phyloP scores from a whole-genome alignment of 129 eudicot species.

The Tagetes patula region DNA sequence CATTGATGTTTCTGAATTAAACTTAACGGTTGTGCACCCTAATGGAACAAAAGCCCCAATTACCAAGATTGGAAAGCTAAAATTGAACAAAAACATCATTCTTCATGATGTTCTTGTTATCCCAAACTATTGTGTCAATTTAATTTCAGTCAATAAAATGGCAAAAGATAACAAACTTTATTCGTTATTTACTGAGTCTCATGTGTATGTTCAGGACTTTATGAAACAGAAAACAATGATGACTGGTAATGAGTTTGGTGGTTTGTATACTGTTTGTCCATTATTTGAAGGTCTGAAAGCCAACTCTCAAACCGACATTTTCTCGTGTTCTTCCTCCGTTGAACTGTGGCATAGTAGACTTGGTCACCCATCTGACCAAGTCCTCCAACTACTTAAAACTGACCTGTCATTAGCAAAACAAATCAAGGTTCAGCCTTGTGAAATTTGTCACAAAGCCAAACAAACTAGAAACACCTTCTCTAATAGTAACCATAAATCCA shows the following conservation, averaged over 20 bases:
- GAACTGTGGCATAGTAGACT: background rate
- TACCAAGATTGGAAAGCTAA: background rate
- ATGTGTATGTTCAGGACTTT: background rate
- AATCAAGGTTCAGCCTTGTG: background rate
- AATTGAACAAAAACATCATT: background rate
- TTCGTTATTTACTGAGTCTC: too few relatives aligned
- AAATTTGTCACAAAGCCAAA: background rate
- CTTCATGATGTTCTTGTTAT: background rate
- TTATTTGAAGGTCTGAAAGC: background rate
- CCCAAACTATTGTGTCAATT: background rate
- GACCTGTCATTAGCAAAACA: background rate
- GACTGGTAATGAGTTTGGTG: too few relatives aligned
- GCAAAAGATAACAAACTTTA: too few relatives aligned
- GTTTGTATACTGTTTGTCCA: too few relatives aligned
- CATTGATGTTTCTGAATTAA: background rate
- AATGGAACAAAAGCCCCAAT: background rate
- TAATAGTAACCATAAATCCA: background rate
- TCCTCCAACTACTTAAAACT: background rate
- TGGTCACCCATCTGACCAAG: constrained; percentile 5
- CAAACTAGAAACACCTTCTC: background rate
- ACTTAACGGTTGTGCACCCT: background rate
- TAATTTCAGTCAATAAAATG: background rate
- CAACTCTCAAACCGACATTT: background rate
- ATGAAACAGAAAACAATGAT: too few relatives aligned
- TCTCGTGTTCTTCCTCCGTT: background rate